Evolutionary conservation across 257 asterid genomes (phyloP), one percentile per base, ranked within the genome.

Genomic region (Galeopsis tetrahit): DNA sequence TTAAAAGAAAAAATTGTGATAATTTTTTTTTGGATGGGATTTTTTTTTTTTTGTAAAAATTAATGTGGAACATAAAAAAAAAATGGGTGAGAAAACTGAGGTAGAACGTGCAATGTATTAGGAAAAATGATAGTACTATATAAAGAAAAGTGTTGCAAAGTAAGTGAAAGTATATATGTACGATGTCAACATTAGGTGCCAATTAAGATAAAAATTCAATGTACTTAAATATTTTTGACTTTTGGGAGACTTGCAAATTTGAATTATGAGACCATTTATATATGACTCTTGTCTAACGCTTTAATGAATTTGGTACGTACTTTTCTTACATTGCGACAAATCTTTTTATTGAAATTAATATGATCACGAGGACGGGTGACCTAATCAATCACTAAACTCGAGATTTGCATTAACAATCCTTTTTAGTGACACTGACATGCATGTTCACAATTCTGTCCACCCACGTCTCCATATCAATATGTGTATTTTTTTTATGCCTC

Each of bases 161-260:
- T 81, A 69, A 66, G 80, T 81, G 75, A 65, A 80, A 74, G 60
- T 28, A n/a, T n/a, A n/a, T n/a, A 49, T 53, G 57, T 76, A 80
- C 82, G 49, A 74, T 66, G 75, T 77, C 82, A 75, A 77, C 73
- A 66, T 77, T 77, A 81, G 85, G 82, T 77, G 69, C 56, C 15
- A 34, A 57, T 67, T 63, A 43, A 72, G 46, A 2, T 46, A 57
- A 72, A 58, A 70, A 46, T 35, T 56, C 61, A 53, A 15, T 38
- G 58, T 63, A 51, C 43, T 21, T 56, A 53, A 21, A 10, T 4
- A 21, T 13, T 58, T 32, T 44, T 33, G 75, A 71, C 69, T 58
- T 58, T 70, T 48, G 43, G 17, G 53, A 68, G 73, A 68, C 38
- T 70, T 40, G 58, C 34, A 13, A 36, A 35, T 32, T 61, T 34